These are phyloP conservation scores for Colletotrichum sp. DNA, from an alignment of 2,329 filamentous ascomycete genomes.

Conservation along the genomic window DNA sequence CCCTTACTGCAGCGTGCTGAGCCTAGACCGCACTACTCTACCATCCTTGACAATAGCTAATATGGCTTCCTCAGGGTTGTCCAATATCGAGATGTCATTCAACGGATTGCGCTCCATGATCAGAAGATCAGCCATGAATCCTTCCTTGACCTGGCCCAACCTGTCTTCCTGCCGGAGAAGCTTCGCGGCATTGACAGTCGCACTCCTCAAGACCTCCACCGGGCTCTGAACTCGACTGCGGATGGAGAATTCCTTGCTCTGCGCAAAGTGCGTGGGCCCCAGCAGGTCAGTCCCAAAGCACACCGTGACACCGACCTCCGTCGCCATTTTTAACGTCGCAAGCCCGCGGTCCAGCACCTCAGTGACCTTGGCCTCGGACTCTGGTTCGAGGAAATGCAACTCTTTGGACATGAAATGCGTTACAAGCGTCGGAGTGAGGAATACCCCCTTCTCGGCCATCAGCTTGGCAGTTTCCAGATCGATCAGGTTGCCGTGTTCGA, in stretches of 20 bases:
- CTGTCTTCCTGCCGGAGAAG: not conserved
- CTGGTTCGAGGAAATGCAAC: not conserved
- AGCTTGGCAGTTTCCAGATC: not conserved
- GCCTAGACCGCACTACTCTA: not conserved
- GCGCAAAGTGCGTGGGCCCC: not conserved
- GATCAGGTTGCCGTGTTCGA: not conserved
- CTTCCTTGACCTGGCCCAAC: constrained; percentile 48
- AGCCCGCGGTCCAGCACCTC: not conserved
- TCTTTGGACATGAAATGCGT: not conserved
- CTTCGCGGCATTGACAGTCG: not conserved
- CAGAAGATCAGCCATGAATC: constrained; percentile 57
- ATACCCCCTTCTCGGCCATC: not conserved
- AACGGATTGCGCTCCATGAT: constrained; percentile 58
- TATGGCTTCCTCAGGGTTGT: constrained; percentile 24
- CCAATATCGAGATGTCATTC: constrained; percentile 56
- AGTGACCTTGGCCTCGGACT: not conserved
- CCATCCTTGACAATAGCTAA: not conserved
- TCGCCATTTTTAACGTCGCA: not conserved
- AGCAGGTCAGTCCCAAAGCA: not conserved
- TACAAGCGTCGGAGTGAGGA: not conserved
- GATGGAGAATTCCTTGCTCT: not conserved
- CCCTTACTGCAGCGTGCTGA: not conserved
- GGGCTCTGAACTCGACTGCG: not conserved
- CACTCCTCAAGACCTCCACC: not conserved
- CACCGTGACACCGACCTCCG: not conserved